A percentile compares a stretch with the other conserved stretches of the same genome.
These are phyloP conservation scores for Solanum sitiens DNA, from an alignment of 257 asterid genomes.

Conservation along the genomic window DNA sequence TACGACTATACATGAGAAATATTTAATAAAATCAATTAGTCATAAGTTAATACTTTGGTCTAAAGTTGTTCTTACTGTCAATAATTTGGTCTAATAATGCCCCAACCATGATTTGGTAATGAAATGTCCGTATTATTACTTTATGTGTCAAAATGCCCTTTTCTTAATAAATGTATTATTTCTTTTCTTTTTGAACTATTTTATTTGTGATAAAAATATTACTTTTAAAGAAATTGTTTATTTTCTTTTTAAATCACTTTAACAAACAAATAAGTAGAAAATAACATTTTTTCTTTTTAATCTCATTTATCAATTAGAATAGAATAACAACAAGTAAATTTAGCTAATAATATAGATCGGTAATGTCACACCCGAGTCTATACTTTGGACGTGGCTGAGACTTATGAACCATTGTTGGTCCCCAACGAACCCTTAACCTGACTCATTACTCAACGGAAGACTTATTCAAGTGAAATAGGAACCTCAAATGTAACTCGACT, in stretches of 20 bases:
- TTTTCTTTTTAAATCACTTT: background rate
- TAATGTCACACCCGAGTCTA: background rate
- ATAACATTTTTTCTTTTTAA: no score
- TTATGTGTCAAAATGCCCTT: background rate
- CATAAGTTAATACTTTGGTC: background rate
- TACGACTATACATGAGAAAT: no score
- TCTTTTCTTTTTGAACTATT: background rate
- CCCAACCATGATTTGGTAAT: background rate
- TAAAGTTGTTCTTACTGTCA: background rate
- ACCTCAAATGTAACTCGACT: background rate
- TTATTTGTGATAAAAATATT: no score
- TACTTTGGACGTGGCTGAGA: fast-evolving
- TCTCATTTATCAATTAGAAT: no score
- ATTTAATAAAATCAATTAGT: no score
- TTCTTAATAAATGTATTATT: no score
- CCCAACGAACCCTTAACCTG: background rate
- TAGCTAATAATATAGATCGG: background rate
- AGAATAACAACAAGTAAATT: no score
- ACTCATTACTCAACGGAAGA: background rate
- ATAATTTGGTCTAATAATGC: background rate
- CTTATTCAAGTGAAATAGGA: background rate
- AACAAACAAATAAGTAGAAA: background rate
- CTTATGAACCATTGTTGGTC: background rate
- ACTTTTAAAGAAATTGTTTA: no score
- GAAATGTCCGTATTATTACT: no score